Evolutionary conservation across 1,139 yeast species (phyloP).

Genomic region (Candida tetrigidarum): DNA sequence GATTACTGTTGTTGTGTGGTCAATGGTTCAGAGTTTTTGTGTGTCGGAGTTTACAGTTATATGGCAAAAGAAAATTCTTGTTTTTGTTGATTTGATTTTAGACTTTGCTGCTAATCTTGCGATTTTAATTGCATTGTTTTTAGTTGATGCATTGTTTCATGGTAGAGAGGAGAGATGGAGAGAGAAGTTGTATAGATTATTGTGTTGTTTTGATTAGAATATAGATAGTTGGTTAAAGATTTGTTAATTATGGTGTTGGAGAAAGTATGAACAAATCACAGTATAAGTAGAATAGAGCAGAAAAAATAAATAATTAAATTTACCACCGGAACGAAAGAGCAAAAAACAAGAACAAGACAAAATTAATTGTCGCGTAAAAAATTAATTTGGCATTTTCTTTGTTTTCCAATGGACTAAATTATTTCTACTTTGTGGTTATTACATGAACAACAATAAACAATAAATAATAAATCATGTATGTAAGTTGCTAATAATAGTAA

Average conservation of each 20-base stretch:
- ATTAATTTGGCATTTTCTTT: neutral
- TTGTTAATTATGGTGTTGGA: too few relatives aligned
- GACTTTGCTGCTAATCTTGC: neutral
- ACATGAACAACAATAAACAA: neutral
- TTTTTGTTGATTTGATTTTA: neutral
- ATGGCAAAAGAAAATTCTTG: too few relatives aligned
- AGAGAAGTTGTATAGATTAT: too few relatives aligned
- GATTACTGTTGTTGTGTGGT: neutral
- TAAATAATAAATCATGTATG: neutral
- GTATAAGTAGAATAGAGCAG: too few relatives aligned
- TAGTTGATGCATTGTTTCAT: neutral
- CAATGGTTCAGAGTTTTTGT: neutral
- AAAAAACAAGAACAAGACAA: neutral
- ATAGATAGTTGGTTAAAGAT: too few relatives aligned
- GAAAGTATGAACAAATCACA: too few relatives aligned
- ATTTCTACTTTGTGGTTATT: neutral
- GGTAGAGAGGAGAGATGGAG: neutral
- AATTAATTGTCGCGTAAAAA: constrained; percentile 2
- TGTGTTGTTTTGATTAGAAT: too few relatives aligned
- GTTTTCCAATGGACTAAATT: neutral
- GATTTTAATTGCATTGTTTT: neutral
- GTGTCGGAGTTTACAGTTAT: neutral
- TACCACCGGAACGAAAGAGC: too few relatives aligned
- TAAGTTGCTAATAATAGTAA: too few relatives aligned
- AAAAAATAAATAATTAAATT: too few relatives aligned